Base-by-base conservation (phyloP, 2,329 filamentous ascomycete species). In the Ascochyta clinopodiicola region DNA sequence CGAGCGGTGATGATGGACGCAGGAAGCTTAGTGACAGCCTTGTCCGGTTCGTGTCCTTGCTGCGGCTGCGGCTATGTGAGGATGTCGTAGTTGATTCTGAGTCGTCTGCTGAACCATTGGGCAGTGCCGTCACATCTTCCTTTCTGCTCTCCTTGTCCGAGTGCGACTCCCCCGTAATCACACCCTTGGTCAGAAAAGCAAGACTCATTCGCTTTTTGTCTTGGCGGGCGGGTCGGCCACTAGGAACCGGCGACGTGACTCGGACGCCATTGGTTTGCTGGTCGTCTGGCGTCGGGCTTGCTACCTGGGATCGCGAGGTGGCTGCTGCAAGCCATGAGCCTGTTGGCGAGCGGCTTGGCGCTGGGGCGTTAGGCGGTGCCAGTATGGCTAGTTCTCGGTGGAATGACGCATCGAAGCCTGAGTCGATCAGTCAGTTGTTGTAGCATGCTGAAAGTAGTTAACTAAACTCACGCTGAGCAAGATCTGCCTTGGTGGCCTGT, bases 381-480 rank as follows among this genome's bases (percentile, higher is more conserved):
- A 82, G 67, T 13, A 72, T 64, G 12, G 69, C 66, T 12, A 82
- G 58, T 61, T 82, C 80, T 15, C 72, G 69, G 21, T 71, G 69
- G 57, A 79, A 82, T 15, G 76, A 77, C 13, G 71, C 63, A 64
- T 82, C 80, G 56, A 82, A 81, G 15, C 78, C 76, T 78, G 7
- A 60, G 56, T 2, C 7, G 15, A 71, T 69, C 57, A 69, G 64
- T 35, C 6, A 15, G 9, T 27, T 22, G 6, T 70, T 25, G 6
- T 70, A 59, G 7, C 29, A 8, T 27, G 9, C 32, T 8, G 29
- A 22, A 6, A 38, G 57, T 56, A 24, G 60, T 59, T 5, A 15
- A 31, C 19, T 36, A 22, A 49, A 83, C 87, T 79, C 82, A 91
- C 89, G 82, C 75, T 80, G 81, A 57, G 84, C 81, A 32, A 92